Percentiles rank a stretch among this genome's conserved stretches.
phyloP scores from a whole-genome alignment of 2,329 filamentous ascomycete genomes.

The Penicillium hesseltinei region DNA sequence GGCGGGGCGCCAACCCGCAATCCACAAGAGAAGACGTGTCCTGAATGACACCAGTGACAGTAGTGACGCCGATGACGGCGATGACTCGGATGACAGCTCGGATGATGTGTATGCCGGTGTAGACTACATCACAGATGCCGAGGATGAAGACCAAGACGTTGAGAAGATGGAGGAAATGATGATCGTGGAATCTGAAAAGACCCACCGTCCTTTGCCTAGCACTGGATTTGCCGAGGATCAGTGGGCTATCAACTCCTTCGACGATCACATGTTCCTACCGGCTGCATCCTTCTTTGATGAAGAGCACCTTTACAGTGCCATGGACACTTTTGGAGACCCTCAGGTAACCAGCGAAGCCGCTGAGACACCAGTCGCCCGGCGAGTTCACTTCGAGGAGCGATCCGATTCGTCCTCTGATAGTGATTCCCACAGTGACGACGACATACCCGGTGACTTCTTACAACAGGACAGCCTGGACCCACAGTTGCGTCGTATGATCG shows the following conservation, averaged over 20 bases:
- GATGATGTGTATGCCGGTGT: constrained; percentile 74
- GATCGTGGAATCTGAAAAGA: constrained; percentile 55
- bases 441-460: constrained; percentile 77
- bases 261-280: constrained; percentile 43
- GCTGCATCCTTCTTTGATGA: constrained; percentile 45
- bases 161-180: constrained; percentile 74
- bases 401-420: constrained; percentile 65
- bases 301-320: constrained; percentile 41
- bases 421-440: constrained; percentile 50
- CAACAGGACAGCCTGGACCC: constrained; percentile 72
- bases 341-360: constrained; percentile 38
- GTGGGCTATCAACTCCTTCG: constrained; percentile 54
- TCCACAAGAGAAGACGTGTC: constrained; percentile 35
- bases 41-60: constrained; percentile 34
- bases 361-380: constrained; percentile 52
- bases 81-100: constrained; percentile 46
- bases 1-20: constrained; percentile 39
- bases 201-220: constrained; percentile 29
- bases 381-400: constrained; percentile 68
- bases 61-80: constrained; percentile 35
- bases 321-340: constrained; percentile 40
- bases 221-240: constrained; percentile 27
- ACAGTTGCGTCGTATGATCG: constrained; percentile 69
- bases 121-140: constrained; percentile 75
- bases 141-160: constrained; percentile 77